phyloP scores from a whole-genome alignment of 345 rosid genomes.

The Erucastrum elatum region DNA sequence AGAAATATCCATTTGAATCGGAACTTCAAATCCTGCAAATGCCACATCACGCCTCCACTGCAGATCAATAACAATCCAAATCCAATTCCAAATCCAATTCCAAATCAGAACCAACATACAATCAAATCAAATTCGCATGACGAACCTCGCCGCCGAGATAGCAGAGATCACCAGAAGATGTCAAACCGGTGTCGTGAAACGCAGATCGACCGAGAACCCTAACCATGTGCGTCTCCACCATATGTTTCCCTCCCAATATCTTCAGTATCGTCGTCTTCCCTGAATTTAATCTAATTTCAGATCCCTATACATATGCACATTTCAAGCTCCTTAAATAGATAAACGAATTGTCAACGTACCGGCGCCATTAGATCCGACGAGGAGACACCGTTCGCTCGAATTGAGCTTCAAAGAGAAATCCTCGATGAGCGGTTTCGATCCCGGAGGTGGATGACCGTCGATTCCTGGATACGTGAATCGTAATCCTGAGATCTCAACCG shows the following conservation, averaged over 20 bases:
- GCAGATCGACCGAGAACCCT: constrained; percentile 83
- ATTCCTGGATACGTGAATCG: constrained; percentile 93
- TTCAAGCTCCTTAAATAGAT: not conserved
- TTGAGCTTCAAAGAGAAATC: constrained; percentile 62
- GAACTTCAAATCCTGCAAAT: constrained; percentile 94
- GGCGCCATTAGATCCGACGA: constrained; percentile 98
- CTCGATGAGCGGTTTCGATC: constrained; percentile 72
- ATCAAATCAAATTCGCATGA: constrained; percentile 4
- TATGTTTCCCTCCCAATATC: constrained; percentile 93
- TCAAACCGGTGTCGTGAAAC: constrained; percentile 83
- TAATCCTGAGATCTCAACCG: constrained; percentile 70
- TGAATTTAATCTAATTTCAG: not conserved
- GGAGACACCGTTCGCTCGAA: constrained; percentile 82
- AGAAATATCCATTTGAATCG: constrained; percentile 92
- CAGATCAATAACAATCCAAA: too few species aligned
- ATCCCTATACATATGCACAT: not conserved
- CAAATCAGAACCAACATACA: not conserved
- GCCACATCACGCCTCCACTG: constrained; percentile 99
- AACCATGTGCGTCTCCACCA: constrained; percentile 97
- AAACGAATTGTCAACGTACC: constrained; percentile 47
- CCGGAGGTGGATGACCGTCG: constrained; percentile 93
- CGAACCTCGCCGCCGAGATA: constrained; percentile 98
- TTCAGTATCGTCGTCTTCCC: constrained; percentile 92
- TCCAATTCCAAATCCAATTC: not conserved
- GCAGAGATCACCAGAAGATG: constrained; percentile 85